These are phyloP conservation scores for Emmonsiellopsis sp. DNA, from an alignment of 2,329 filamentous ascomycete species.

Conservation along the genomic window DNA sequence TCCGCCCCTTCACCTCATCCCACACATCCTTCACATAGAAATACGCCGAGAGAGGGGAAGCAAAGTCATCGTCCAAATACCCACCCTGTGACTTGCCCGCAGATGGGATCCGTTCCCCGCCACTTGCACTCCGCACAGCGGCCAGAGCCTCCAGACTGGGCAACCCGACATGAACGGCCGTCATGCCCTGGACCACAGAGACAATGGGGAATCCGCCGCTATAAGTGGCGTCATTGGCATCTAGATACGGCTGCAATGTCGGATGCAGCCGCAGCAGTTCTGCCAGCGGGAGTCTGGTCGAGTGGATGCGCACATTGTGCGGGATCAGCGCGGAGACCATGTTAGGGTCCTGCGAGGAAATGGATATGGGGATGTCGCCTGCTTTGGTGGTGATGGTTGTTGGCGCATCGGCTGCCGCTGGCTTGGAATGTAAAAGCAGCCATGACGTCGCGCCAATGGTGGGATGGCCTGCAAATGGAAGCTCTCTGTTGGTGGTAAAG, in stretches of 20 bases:
- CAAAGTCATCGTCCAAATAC: slow-evolving; percentile 17
- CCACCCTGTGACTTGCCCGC: slow-evolving; percentile 12
- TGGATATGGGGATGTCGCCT: slow-evolving; percentile 35
- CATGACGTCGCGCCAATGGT: slow-evolving; percentile 48
- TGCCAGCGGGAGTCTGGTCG: slow-evolving; percentile 18
- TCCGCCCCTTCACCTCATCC: slow-evolving; percentile 14
- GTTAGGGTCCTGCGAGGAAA: slow-evolving; percentile 20
- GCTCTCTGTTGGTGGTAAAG: slow-evolving; percentile 45
- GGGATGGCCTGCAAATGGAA: slow-evolving; percentile 56
- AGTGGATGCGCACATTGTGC: slow-evolving; percentile 56
- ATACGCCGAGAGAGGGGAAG: slow-evolving; percentile 18
- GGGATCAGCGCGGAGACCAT: slow-evolving; percentile 54
- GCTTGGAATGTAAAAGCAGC: slow-evolving; percentile 26
- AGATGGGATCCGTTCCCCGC: slow-evolving; percentile 10
- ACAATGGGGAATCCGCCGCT: slow-evolving; percentile 38
- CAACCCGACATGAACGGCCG: slow-evolving; percentile 36
- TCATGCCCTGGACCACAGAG: slow-evolving; percentile 65
- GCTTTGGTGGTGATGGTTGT: slow-evolving; percentile 27
- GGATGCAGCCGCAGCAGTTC: slow-evolving; percentile 17
- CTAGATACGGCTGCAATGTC: slow-evolving; percentile 13
- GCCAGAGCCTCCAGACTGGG: slow-evolving; percentile 50
- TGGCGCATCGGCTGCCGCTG: slow-evolving; percentile 1
- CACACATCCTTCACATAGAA: slow-evolving; percentile 19
- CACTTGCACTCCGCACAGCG: slow-evolving; percentile 17
- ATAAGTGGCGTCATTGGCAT: slow-evolving; percentile 13